These are phyloP conservation scores for Jacaranda copaia DNA, from an alignment of 257 asterid species.

Conservation along the genomic window DNA sequence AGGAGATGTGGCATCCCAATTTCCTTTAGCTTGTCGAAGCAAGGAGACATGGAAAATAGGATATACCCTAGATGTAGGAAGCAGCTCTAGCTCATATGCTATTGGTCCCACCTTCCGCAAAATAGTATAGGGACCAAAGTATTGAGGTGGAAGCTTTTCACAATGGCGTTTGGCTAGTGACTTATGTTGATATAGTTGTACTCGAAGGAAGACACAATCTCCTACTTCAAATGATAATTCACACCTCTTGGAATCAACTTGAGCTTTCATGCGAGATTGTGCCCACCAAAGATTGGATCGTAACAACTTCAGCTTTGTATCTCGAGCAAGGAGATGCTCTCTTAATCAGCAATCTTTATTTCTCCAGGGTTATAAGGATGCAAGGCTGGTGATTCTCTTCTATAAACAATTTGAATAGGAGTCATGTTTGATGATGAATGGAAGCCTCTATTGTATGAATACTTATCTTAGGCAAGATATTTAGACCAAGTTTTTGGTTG, in stretches of 20 bases:
- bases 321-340: background rate
- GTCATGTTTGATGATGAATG: background rate
- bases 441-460: background rate
- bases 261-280: background rate
- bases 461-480: background rate
- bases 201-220: background rate
- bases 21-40: background rate
- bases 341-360: background rate
- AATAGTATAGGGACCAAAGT: background rate
- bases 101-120: background rate
- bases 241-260: background rate
- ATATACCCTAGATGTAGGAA: background rate
- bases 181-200: background rate
- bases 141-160: background rate
- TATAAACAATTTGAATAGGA: background rate
- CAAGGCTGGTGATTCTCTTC: background rate
- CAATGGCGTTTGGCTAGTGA: background rate
- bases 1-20: background rate
- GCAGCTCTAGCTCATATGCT: background rate
- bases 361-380: background rate
- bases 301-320: background rate
- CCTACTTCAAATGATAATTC: background rate
- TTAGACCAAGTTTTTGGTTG: background rate
- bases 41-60: background rate
- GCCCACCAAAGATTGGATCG: background rate